phyloP scores from a whole-genome alignment of 768 basidiomycete genomes.

The Kwoniella botswanensis region DNA sequence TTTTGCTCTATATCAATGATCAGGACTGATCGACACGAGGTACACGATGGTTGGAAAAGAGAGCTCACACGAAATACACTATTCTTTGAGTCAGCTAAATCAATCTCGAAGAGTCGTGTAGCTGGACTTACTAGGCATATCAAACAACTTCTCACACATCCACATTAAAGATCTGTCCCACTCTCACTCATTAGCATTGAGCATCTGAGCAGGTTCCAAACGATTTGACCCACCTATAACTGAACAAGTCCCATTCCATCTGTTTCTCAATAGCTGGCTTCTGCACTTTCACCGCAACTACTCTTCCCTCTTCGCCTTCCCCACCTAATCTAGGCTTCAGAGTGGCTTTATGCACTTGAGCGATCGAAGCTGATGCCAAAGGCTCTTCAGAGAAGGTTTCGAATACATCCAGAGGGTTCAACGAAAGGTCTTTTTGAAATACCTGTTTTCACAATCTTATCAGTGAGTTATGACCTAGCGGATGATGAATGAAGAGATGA shows the following conservation, averaged over 20 bases:
- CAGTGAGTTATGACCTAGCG: background rate
- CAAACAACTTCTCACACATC: constrained; percentile 68
- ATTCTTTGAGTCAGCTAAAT: constrained; percentile 15
- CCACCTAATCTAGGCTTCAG: constrained; percentile 59
- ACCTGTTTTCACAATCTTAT: constrained; percentile 32
- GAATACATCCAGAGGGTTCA: constrained; percentile 75
- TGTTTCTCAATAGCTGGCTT: constrained; percentile 86
- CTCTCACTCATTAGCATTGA: background rate
- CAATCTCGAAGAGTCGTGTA: background rate
- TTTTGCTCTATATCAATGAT: constrained; percentile 46
- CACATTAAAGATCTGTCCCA: constrained; percentile 61
- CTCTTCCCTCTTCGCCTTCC: constrained; percentile 55
- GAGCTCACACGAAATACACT: constrained; percentile 49
- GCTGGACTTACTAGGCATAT: constrained; percentile 66
- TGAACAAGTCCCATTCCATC: constrained; percentile 68
- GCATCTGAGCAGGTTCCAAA: too few species aligned
- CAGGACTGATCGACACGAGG: constrained; percentile 64
- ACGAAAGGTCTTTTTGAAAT: constrained; percentile 63
- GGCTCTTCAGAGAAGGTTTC: constrained; percentile 76
- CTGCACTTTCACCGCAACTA: constrained; percentile 91
- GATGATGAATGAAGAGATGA: background rate
- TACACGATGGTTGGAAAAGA: too few species aligned
- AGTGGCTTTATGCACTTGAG: constrained; percentile 86
- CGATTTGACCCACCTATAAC: constrained; percentile 48
- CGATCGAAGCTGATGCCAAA: constrained; percentile 85